Conservation (phyloP, 176 grass and related monocot genomes). For the Carex pumila region DNA sequence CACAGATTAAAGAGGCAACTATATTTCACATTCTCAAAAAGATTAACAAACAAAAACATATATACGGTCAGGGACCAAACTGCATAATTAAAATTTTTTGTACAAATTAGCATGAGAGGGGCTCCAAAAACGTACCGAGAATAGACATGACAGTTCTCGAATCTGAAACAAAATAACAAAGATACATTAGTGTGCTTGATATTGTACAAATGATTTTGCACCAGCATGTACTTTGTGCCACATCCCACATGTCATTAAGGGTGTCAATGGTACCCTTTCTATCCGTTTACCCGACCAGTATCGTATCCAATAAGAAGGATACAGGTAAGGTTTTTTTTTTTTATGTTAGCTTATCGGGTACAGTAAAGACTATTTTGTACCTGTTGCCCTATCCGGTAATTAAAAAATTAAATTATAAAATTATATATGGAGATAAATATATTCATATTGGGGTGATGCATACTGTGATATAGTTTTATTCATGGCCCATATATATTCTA, state of each 20-base stretch:
- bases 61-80: not conserved
- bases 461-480: too few relatives aligned
- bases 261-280: too few relatives aligned
- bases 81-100: not conserved
- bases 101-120: not conserved
- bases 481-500: too few relatives aligned
- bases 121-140: constrained; percentile 41
- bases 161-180: constrained; percentile 37
- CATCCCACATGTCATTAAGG: not conserved
- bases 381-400: too few relatives aligned
- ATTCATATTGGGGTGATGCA: too few relatives aligned
- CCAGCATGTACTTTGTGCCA: not conserved
- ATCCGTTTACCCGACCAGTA: too few relatives aligned
- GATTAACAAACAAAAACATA: not conserved
- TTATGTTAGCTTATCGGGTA: too few relatives aligned
- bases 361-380: too few relatives aligned
- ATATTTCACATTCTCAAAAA: not conserved
- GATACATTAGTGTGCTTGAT: not conserved
- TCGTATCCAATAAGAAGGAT: too few relatives aligned
- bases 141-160: constrained; percentile 86
- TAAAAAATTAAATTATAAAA: too few relatives aligned
- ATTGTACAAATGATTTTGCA: not conserved
- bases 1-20: not conserved
- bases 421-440: too few relatives aligned
- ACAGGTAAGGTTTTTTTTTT: too few relatives aligned